These are phyloP conservation scores for Podila horticola DNA, from an alignment of 192 early-diverging fungal genomes.

Conservation along the genomic window DNA sequence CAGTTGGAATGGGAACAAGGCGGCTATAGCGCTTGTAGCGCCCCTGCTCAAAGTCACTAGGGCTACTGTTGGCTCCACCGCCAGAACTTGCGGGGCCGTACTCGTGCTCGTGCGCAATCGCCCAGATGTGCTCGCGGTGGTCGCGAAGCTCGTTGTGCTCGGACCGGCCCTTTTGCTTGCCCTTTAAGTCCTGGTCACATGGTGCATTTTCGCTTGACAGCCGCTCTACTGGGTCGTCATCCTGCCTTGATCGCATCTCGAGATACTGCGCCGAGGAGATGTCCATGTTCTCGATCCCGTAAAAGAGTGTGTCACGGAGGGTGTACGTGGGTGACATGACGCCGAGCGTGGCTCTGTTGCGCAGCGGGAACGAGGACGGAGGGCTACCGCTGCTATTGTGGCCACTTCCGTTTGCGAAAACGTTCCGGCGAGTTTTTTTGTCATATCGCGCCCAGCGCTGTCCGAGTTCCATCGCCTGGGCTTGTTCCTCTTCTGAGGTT, in stretches of 20 bases:
- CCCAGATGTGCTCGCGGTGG: constrained; percentile 19
- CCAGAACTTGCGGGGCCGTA: neutral
- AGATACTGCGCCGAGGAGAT: constrained; percentile 3
- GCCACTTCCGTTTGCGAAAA: no score
- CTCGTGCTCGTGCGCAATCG: constrained; percentile 18
- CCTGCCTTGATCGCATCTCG: neutral
- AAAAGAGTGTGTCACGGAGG: constrained; percentile 9
- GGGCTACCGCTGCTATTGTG: neutral
- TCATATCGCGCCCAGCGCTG: no score
- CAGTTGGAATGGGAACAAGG: neutral
- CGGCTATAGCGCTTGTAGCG: neutral
- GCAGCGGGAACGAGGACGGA: neutral
- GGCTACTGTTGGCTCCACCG: neutral
- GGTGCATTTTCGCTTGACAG: neutral
- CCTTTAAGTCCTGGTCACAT: no score
- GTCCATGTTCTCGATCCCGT: constrained; percentile 23
- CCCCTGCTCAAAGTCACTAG: neutral
- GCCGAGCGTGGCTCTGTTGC: neutral
- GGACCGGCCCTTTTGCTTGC: no score
- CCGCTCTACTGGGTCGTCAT: neutral
- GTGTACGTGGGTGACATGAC: neutral
- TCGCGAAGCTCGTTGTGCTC: neutral
- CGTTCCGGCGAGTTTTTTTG: no score
- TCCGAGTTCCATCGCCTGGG: no score
- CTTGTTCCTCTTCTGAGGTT: no score